Evolutionary conservation across 805 yeast species (phyloP), one percentile per base, ranked within the genome.

Genomic region (Teunomyces lycoperdinae): DNA sequence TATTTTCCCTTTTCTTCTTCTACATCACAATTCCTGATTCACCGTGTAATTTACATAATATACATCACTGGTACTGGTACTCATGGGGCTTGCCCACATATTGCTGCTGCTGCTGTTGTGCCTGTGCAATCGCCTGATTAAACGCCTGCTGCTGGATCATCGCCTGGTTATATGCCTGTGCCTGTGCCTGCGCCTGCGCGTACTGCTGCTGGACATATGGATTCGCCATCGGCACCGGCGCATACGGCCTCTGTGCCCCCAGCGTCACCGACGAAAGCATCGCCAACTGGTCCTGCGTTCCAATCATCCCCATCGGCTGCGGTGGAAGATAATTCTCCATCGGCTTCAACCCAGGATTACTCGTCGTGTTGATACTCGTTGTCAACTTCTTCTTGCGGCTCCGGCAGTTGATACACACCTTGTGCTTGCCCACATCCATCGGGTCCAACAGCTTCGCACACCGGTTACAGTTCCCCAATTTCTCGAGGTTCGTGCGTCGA

Each of bases 391-490:
- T 80, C 69, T 81, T 78, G 56, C 80, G 66, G 51, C 67, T 71
- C 40, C 88, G 70, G 58, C 89, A 83, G 27, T 56, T 58, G 8
- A 57, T 46, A 58, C 89, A 83, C 14, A 81, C 83, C 61, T 83
- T 83, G 57, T 77, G 80, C 36, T 74, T 76, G 27, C 75, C 79
- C 31, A 67, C 64, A 53, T 78, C 84, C 2, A 61, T 69, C 0
- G 70, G 68, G n/a, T 60, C 64, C 50, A 83, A 61, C 0, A 72
- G 66, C 48, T 69, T 68, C 4, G 85, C 83, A 63, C 88, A 84
- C 45, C 88, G 71, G 57, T 81, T 82, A 58, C 88, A 84, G 45
- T 77, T 74, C 10, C 87, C 86, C 55, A 71, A 63, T 49, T 73
- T 74, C 57, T 82, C 87, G 50, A 83, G 63, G 44, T 75, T 75